Base-by-base conservation (phyloP, 192 early-diverging fungal species). In the Coemansia sp. region DNA sequence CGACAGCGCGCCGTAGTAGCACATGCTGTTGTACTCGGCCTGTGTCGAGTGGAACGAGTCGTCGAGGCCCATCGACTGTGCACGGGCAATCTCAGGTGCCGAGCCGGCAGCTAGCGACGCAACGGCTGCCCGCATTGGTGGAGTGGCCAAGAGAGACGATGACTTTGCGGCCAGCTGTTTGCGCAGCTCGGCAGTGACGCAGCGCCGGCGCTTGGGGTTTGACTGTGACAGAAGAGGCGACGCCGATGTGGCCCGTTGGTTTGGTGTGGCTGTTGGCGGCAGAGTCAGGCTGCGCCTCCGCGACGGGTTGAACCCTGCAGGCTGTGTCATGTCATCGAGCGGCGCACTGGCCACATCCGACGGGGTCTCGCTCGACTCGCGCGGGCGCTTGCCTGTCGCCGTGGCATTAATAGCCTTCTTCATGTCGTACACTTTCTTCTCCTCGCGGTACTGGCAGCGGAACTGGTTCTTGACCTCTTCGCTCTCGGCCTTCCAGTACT, bases 391-490 rank as follows among this genome's bases (percentile, higher is more conserved):
- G 67, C 12, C 11, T 9, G 51, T 17, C 17, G 29, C 38, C 14
- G 37, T 19, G 17, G 64, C 58, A 7, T 43, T 67, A 60, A 41
- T 67, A 27, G 66, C 66, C 70, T 78, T 78, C 58, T 78, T 78
- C 66, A 73, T 49, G 60, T 78, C 76, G 56, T 78, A 78, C 45
- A 72, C 55, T 47, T 73, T 72, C 56, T 78, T 78, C 47, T 78
- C 76, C 35, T 78, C 76, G 37, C 61, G 25, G 58, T 78, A 78
- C 67, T 69, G 64, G 37, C 35, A 41, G 29, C 69, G 67, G 77
- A 74, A 80, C 56, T 65, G 68, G 65, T 66, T 66, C 68, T 80
- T 80, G 77, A 80, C 52, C 2, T 70, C 72, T 58, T 80, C 72
- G 53, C 50, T 58, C 61, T 80, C 77, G 43, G 37, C 67, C 58